phyloP scores from a whole-genome alignment of 106 monocot species.

The Hemerocallis citrina region DNA sequence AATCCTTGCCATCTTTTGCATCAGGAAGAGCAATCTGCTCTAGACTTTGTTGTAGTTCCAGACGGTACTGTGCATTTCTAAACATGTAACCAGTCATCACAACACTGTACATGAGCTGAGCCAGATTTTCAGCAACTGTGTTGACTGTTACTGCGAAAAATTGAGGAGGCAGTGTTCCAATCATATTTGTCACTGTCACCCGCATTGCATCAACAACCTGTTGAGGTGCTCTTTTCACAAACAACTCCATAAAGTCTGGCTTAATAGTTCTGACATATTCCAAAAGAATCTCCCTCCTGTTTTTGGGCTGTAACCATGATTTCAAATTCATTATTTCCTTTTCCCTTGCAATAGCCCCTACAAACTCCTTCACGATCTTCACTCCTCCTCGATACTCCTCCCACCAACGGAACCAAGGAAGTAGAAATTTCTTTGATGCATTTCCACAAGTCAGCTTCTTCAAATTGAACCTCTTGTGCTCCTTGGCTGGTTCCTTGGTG shows the following conservation, averaged over 20 bases:
- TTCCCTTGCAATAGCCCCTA: too few species aligned
- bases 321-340: too few species aligned
- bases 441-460: too few species aligned
- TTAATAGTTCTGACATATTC: conserved; percentile 84
- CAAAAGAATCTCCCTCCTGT: conserved; percentile 76
- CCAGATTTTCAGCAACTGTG: conserved; percentile 96
- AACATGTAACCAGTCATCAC: conserved; percentile 99
- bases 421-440: too few species aligned
- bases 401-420: too few species aligned
- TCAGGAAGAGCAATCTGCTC: conserved; percentile 81
- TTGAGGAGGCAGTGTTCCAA: conserved; percentile 40
- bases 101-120: conserved; percentile 97
- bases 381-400: too few species aligned
- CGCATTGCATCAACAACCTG: conserved; percentile 99
- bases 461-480: conserved; percentile 96
- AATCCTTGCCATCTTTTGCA: conserved; percentile 41
- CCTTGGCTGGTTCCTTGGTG: conserved; percentile 58
- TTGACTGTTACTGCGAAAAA: conserved; percentile 89
- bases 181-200: conserved; percentile 85
- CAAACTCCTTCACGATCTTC: too few species aligned
- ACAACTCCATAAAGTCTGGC: conserved; percentile 91
- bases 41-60: conserved; percentile 81
- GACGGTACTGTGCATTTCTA: conserved; percentile 83
- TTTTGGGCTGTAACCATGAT: conserved; percentile 61
- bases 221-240: conserved; percentile 23